Percentiles rank a stretch among this genome's conserved stretches.
Evolutionary conservation across 176 grass and related monocot genomes (phyloP).

Genomic region (Raddia distichophylla): DNA sequence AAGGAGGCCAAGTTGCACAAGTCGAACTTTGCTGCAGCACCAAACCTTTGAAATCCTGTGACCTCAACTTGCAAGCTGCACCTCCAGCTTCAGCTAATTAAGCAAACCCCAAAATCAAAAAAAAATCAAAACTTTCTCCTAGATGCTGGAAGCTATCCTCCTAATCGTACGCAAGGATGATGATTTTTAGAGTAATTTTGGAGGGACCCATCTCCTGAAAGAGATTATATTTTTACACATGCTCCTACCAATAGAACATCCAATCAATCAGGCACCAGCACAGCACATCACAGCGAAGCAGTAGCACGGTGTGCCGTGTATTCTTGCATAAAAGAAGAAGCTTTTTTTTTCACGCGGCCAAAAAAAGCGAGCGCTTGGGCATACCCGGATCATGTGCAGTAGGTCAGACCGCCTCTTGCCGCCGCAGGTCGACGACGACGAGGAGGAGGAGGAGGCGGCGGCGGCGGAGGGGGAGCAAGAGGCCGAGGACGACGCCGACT

Average conservation of each 20-base stretch:
- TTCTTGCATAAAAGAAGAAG: neutral
- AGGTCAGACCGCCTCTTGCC: constrained; percentile 54
- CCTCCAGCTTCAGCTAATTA: neutral
- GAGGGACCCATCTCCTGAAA: neutral
- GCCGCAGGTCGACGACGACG: constrained; percentile 23
- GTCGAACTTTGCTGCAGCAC: constrained; percentile 46
- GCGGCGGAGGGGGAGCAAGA: constrained; percentile 46
- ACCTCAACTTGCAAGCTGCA: constrained; percentile 30
- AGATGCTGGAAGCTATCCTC: neutral
- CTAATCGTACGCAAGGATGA: neutral
- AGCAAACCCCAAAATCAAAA: neutral
- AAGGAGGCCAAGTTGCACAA: constrained; percentile 40
- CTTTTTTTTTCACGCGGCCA: neutral
- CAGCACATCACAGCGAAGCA: neutral
- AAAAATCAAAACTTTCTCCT: neutral
- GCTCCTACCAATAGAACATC: neutral
- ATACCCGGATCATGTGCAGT: constrained; percentile 65
- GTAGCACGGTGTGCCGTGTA: neutral
- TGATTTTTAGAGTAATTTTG: neutral
- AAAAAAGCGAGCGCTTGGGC: neutral
- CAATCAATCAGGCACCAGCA: neutral
- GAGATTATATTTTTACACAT: neutral
- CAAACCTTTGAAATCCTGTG: constrained; percentile 43
- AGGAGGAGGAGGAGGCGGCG: neutral
- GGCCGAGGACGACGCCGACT: constrained; percentile 53